phyloP scores from a whole-genome alignment of 352 stramenopile species.

The Blastocystis sp. region DNA sequence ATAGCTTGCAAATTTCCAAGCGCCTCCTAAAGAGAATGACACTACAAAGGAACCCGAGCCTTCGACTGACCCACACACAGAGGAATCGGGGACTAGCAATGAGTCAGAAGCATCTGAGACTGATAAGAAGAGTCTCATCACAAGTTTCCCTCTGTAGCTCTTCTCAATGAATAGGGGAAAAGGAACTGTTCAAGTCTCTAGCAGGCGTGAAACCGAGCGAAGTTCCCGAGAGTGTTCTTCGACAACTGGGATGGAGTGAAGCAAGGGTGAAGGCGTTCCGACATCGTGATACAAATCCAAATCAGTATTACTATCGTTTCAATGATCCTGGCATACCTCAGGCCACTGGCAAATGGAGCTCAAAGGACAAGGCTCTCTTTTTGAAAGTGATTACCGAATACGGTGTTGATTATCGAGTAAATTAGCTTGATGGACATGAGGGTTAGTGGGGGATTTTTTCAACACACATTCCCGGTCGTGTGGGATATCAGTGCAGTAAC shows the following conservation, averaged over 20 bases:
- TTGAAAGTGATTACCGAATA: constrained; percentile 40
- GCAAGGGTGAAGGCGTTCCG: constrained; percentile 49
- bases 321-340: constrained; percentile 64
- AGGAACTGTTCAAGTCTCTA: constrained; percentile 4
- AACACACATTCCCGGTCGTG: constrained; percentile 64
- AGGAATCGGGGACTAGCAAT: neutral
- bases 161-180: neutral
- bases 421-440: neutral
- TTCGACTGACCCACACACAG: neutral
- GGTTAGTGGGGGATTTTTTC: constrained; percentile 65
- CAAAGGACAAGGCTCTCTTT: constrained; percentile 61
- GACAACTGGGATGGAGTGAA: constrained; percentile 43
- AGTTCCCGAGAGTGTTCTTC: neutral
- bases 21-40: neutral
- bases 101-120: neutral
- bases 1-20: neutral
- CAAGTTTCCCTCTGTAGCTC: neutral
- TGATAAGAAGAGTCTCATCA: neutral
- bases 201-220: neutral
- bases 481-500: constrained; percentile 66
- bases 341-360: constrained; percentile 63
- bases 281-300: constrained; percentile 65
- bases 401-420: constrained; percentile 60
- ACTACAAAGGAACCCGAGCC: neutral
- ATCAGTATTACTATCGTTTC: constrained; percentile 66